Conservation (phyloP, 129 eudicot genomes). For the Scalesia atractyloides region DNA sequence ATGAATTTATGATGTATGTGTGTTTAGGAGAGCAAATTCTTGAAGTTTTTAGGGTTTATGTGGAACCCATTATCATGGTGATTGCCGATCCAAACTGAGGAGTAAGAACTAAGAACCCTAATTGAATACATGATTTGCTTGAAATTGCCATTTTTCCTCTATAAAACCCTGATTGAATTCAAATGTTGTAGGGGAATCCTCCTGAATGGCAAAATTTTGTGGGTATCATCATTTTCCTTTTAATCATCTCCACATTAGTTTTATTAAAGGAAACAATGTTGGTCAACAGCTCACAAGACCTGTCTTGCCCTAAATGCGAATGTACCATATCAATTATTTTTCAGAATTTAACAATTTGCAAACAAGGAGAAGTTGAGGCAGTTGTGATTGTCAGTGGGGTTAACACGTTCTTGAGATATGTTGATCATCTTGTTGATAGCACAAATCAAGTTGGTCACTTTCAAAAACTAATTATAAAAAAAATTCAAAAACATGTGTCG, state of each 20-base stretch:
- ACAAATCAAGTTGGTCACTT: constrained; percentile 21
- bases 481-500: not conserved
- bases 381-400: constrained; percentile 97
- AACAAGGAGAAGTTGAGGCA: constrained; percentile 96
- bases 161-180: not conserved
- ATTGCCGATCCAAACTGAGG: constrained; percentile 99
- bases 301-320: constrained; percentile 95
- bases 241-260: constrained; percentile 96
- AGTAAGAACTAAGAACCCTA: constrained; percentile 39
- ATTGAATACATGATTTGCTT: not conserved
- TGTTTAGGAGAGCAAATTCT: constrained; percentile 89
- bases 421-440: no score
- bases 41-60: constrained; percentile 98
- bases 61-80: constrained; percentile 99
- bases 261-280: constrained; percentile 95
- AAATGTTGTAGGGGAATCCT: constrained; percentile 69
- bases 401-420: constrained; percentile 95
- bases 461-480: constrained; percentile 57
- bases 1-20: constrained; percentile 28
- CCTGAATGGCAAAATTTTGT: constrained; percentile 99
- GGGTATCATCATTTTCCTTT: constrained; percentile 86
- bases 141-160: not conserved
- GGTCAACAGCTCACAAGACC: constrained; percentile 99
- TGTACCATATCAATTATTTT: constrained; percentile 33
- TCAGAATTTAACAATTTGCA: constrained; percentile 38